phyloP scores from a whole-genome alignment of 2,329 filamentous ascomycete genomes.

The Sordariomycetes sp. region DNA sequence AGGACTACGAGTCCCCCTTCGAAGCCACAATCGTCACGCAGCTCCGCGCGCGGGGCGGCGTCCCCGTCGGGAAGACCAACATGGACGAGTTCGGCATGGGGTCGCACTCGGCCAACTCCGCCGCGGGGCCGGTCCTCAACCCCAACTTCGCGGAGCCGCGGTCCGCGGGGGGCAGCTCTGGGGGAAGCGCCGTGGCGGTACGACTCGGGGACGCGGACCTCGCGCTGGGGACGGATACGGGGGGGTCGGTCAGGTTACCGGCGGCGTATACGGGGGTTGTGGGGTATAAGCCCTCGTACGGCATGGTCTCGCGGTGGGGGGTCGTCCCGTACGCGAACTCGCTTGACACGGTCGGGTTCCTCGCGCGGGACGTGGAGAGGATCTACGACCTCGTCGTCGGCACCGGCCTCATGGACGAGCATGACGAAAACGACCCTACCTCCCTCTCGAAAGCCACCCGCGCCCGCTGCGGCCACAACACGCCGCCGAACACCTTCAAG shows the following conservation, averaged over 20 bases:
- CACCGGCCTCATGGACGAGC: slow-evolving; percentile 28
- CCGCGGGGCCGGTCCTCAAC: slow-evolving; percentile 51
- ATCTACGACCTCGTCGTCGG: slow-evolving; percentile 41
- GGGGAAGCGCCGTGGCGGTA: slow-evolving; percentile 82
- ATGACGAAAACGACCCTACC: slow-evolving; percentile 65
- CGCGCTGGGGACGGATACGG: slow-evolving; percentile 86
- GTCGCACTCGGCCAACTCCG: slow-evolving; percentile 63
- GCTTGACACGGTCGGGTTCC: slow-evolving; percentile 74
- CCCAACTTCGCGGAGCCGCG: slow-evolving; percentile 24
- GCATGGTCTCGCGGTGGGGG: slow-evolving; percentile 71
- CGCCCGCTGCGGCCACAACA: slow-evolving; percentile 22
- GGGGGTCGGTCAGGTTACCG: slow-evolving; percentile 75
- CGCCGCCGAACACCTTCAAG: slow-evolving; percentile 49
- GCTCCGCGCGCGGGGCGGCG: slow-evolving; percentile 48
- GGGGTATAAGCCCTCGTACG: slow-evolving; percentile 88
- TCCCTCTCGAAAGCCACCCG: slow-evolving; percentile 48
- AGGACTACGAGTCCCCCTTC: slow-evolving; percentile 61
- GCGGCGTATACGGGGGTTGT: slow-evolving; percentile 75
- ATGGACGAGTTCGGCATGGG: slow-evolving; percentile 97
- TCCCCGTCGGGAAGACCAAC: slow-evolving; percentile 69
- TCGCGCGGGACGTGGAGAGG: slow-evolving; percentile 40
- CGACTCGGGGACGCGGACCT: slow-evolving; percentile 40
- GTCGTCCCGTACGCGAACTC: slow-evolving; percentile 90
- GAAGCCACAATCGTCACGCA: slow-evolving; percentile 68
- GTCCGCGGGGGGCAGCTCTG: slow-evolving; percentile 82